A percentile compares a stretch with the other conserved stretches of the same genome.
These are phyloP conservation scores for Sporothrix variecibatus DNA, from an alignment of 2,329 filamentous ascomycete species.

Conservation along the genomic window DNA sequence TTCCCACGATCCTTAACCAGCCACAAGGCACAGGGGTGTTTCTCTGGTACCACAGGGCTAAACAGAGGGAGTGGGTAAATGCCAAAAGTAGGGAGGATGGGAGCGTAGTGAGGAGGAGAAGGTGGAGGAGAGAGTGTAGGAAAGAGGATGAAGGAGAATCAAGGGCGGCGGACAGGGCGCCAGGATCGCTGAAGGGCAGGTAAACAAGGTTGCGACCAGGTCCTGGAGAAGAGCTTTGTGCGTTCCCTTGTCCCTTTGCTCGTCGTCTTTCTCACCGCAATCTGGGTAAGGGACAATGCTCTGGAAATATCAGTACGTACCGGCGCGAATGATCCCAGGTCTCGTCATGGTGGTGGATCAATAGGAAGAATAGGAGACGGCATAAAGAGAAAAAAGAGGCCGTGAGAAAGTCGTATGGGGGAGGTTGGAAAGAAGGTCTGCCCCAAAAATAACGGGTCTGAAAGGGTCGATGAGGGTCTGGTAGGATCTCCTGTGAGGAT, in stretches of 20 bases:
- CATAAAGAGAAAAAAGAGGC: slow-evolving; percentile 33
- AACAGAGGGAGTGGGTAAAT: slow-evolving; percentile 27
- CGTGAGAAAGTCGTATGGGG: slow-evolving; percentile 11
- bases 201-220: slow-evolving; percentile 22
- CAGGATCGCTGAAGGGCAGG: slow-evolving; percentile 14
- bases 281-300: slow-evolving; percentile 18
- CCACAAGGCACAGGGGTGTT: slow-evolving; percentile 19
- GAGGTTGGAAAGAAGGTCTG: slow-evolving; percentile 20
- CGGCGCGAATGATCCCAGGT: slow-evolving; percentile 61
- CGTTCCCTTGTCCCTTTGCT: slow-evolving; percentile 8
- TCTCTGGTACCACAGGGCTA: slow-evolving; percentile 24
- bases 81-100: slow-evolving; percentile 15
- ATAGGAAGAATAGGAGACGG: slow-evolving; percentile 36
- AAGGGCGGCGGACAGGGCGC: slow-evolving; percentile 15
- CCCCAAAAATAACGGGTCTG: slow-evolving; percentile 27
- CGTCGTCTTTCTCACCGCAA: not conserved
- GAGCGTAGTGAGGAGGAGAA: slow-evolving; percentile 17
- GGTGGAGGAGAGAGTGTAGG: slow-evolving; percentile 29
- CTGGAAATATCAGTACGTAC: slow-evolving; percentile 45
- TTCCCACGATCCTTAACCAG: slow-evolving; percentile 25
- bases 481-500: not conserved
- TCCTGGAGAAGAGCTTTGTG: not conserved
- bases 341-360: slow-evolving; percentile 55
- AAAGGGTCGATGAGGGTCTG: slow-evolving; percentile 10
- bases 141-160: slow-evolving; percentile 26